Evolutionary conservation across 495 filamentous ascomycete species (phyloP).

Genomic region (Penicillium paradoxum): DNA sequence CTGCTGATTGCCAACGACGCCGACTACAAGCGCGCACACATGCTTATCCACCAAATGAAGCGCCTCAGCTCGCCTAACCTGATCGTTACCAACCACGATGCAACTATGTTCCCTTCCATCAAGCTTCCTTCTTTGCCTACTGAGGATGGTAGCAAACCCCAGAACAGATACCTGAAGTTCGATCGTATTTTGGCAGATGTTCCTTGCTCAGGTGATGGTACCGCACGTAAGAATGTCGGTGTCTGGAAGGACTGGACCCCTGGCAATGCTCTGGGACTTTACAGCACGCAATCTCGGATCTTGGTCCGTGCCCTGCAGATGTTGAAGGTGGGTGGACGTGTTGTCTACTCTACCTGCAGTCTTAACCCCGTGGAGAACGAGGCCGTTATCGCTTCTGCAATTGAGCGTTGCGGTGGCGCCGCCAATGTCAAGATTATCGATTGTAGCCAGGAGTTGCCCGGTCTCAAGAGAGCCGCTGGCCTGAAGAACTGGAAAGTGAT

Average conservation of each 20-base stretch:
- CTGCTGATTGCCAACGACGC: conserved; percentile 91
- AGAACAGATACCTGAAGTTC: conserved; percentile 82
- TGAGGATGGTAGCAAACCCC: conserved; percentile 45
- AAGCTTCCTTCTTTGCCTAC: conserved; percentile 56
- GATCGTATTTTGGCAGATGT: conserved; percentile 96
- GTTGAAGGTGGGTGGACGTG: conserved; percentile 88
- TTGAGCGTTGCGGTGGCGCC: conserved; percentile 81
- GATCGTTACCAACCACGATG: conserved; percentile 97
- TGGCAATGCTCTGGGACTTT: conserved; percentile 74
- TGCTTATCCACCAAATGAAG: conserved; percentile 97
- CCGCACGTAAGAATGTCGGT: conserved; percentile 80
- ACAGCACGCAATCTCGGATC: conserved; percentile 80
- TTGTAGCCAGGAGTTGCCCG: conserved; percentile 68
- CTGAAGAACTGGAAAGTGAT: conserved; percentile 79
- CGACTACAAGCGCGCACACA: conserved; percentile 91
- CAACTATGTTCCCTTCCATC: conserved; percentile 90
- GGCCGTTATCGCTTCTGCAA: conserved; percentile 80
- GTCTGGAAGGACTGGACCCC: conserved; percentile 95
- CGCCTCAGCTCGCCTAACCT: conserved; percentile 92
- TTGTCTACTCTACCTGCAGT: conserved; percentile 96
- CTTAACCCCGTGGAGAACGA: conserved; percentile 98
- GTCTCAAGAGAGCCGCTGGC: conserved; percentile 68
- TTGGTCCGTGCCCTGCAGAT: conserved; percentile 91
- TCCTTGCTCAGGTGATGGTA: conserved; percentile 94
- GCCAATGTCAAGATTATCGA: conserved; percentile 79